A percentile compares a stretch with the other conserved stretches of the same genome.
Conservation (phyloP, 805 yeast genomes). For the Pichia rugopelliculosa region DNA sequence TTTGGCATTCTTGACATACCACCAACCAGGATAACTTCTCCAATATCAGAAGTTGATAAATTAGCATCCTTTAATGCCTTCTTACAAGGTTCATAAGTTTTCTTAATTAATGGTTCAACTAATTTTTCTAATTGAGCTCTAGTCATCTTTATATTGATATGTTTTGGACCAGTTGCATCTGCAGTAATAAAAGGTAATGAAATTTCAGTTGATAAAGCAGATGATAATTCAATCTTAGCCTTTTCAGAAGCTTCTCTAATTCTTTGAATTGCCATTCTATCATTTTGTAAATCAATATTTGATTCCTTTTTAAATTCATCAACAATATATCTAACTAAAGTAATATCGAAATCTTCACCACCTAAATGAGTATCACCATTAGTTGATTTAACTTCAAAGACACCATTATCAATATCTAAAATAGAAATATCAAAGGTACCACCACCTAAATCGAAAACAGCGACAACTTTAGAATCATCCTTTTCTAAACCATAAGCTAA, state of each 20-base stretch:
- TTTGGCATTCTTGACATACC: constrained; percentile 92
- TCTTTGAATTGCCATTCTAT: constrained; percentile 61
- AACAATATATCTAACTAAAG: constrained; percentile 69
- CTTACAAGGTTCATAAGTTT: constrained; percentile 66
- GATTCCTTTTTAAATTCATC: constrained; percentile 48
- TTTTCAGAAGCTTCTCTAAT: constrained; percentile 74
- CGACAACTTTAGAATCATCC: constrained; percentile 51
- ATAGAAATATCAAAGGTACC: constrained; percentile 98
- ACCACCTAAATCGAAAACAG: constrained; percentile 97
- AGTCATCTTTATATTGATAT: constrained; percentile 49
- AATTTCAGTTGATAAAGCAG: constrained; percentile 51
- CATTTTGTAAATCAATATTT: constrained; percentile 45
- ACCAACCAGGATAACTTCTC: constrained; percentile 73
- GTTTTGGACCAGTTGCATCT: constrained; percentile 40
- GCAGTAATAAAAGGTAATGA: constrained; percentile 63
- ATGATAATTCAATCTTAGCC: constrained; percentile 69
- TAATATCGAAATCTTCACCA: constrained; percentile 89
- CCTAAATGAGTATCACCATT: constrained; percentile 94
- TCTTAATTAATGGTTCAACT: constrained; percentile 57
- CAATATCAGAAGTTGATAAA: constrained; percentile 54
- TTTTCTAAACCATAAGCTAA: constrained; percentile 92
- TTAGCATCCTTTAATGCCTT: constrained; percentile 72
- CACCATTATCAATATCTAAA: constrained; percentile 95
- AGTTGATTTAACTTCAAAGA: constrained; percentile 94
- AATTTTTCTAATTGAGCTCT: constrained; percentile 63